Base-by-base conservation (phyloP, 768 basidiomycete species). In the Cyclocybe cylindracea region DNA sequence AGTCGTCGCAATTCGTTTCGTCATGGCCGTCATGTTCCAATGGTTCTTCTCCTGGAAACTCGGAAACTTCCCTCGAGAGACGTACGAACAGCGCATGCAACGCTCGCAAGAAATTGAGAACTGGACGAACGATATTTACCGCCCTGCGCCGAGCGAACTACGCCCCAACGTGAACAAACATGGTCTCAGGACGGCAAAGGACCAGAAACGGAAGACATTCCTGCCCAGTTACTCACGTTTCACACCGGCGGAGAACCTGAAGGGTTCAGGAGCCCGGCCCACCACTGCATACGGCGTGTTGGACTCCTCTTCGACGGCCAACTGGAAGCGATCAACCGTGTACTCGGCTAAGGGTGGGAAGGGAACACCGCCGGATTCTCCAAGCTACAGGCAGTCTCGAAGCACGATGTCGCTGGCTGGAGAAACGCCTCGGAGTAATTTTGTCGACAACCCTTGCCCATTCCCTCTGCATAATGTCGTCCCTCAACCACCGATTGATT, bases 31-130 rank as follows among this genome's bases (percentile, higher is more conserved):
- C 64, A 78, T 96, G 67, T 99, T 98, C 71, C 81, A 90, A 19
- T 99, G 97, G 97, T 98, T 98, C 81, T 89, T 91, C 68, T 93
- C 90, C n/a, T 94, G 91, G 87, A 85, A 85, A 62, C 78, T 99
- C 38, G 97, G 97, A 43, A 89, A 91, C 57, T 98, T 96, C 79
- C 88, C 89, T 55, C 80, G 83, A 36, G 97, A 99, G 72, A 92
- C 93, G 11, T 93, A 94, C 66, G 87, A 91, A 65, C 84, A 98
- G 66, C 83, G 95, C 10, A 93, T 93, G 86, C 84, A 85, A 54
- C 86, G 96, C 18, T 85, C 89, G 2, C 82, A 83, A 18, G 91
- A 94, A 67, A 97, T 99, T 61, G 97, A 99, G 70, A 85, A 88
- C 61, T 99, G 97, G 97, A 86, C 94, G 18, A 88, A 87, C 60